These are phyloP conservation scores for Fusarium sambucinum DNA, from an alignment of 2,329 filamentous ascomycete genomes.

Conservation along the genomic window DNA sequence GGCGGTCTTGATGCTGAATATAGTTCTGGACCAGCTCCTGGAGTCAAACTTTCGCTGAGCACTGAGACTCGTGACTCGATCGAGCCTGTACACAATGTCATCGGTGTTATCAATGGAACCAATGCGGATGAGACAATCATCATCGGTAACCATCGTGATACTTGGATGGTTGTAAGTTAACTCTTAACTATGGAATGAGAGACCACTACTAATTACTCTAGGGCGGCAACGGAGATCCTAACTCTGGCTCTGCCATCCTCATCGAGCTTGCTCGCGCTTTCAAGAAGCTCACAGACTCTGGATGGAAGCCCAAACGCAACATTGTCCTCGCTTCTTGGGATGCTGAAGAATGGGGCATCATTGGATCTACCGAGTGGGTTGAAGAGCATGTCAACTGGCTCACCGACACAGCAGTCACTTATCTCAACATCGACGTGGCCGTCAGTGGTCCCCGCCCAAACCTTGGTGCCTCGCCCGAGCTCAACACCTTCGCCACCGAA, in stretches of 20 bases:
- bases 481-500: constrained; percentile 74
- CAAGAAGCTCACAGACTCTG: constrained; percentile 74
- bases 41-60: constrained; percentile 71
- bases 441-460: constrained; percentile 67
- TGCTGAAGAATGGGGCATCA: constrained; percentile 80
- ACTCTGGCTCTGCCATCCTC: constrained; percentile 81
- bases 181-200: rapidly evolving
- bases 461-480: constrained; percentile 72
- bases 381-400: constrained; percentile 86
- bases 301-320: constrained; percentile 84
- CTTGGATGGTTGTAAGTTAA: constrained; percentile 46
- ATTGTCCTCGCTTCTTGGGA: constrained; percentile 78
- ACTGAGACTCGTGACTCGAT: constrained; percentile 78
- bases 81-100: constrained; percentile 80
- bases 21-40: constrained; percentile 61
- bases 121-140: constrained; percentile 81
- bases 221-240: constrained; percentile 87
- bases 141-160: constrained; percentile 80
- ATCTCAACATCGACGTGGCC: constrained; percentile 84
- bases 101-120: constrained; percentile 83
- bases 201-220: background rate
- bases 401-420: constrained; percentile 75
- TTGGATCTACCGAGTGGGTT: constrained; percentile 89
- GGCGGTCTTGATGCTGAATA: constrained; percentile 62
- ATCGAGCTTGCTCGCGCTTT: constrained; percentile 82